A percentile compares a stretch with the other conserved stretches of the same genome.
Conservation (phyloP, 257 asterid species). For the Gardenia jasminoides region DNA sequence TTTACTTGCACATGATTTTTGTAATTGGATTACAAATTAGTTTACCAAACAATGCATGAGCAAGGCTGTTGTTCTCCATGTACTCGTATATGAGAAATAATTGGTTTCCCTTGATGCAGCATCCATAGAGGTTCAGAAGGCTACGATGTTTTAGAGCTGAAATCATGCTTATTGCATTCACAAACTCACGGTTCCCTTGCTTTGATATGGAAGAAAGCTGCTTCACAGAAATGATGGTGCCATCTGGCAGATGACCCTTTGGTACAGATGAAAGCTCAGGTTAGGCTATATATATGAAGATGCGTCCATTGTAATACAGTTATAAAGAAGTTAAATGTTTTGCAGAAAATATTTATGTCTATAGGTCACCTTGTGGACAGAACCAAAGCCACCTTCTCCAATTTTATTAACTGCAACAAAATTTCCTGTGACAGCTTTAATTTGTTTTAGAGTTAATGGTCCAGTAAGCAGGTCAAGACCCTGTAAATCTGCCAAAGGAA, state of each 20-base stretch:
- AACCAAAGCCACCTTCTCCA: conserved; percentile 89
- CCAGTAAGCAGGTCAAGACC: conserved; percentile 63
- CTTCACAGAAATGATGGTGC: conserved; percentile 71
- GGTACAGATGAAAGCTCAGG: background rate
- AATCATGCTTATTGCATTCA: conserved; percentile 91
- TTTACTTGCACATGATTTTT: background rate
- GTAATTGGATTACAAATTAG: too few species aligned
- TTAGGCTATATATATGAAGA: too few species aligned
- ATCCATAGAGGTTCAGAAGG: conserved; percentile 70
- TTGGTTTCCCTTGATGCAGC: conserved; percentile 76
- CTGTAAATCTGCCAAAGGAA: conserved; percentile 15
- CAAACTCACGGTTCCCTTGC: conserved; percentile 86
- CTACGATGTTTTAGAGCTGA: conserved; percentile 79
- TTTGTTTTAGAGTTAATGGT: conserved; percentile 61
- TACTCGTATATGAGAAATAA: conserved; percentile 71
- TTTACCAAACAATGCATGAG: conserved; percentile 86
- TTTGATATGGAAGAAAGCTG: conserved; percentile 78
- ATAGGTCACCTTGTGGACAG: conserved; percentile 62
- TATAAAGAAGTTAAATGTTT: background rate
- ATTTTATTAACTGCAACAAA: conserved; percentile 67
- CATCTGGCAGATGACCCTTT: conserved; percentile 66
- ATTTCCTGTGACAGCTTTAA: conserved; percentile 67
- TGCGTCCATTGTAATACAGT: too few species aligned
- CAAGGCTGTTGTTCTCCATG: conserved; percentile 75
- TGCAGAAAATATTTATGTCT: background rate